Conservation (phyloP, 2,329 filamentous ascomycete species). For the Penicillium psychrosexuale region DNA sequence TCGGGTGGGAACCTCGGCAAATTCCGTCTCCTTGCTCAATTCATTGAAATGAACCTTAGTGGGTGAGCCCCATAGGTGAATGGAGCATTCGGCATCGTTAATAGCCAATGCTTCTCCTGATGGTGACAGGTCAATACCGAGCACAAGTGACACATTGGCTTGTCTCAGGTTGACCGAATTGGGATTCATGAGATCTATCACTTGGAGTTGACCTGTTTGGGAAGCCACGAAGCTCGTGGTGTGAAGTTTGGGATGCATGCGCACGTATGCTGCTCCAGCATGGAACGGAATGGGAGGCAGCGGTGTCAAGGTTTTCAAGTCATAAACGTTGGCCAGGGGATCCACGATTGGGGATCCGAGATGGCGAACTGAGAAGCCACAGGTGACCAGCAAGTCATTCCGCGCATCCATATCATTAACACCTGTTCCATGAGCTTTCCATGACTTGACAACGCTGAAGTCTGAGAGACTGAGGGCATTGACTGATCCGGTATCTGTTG, state of each 20-base stretch:
- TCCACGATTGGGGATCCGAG: conserved; percentile 79
- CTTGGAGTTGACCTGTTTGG: conserved; percentile 87
- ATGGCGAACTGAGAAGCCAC: conserved; percentile 84
- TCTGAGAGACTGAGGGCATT: conserved; percentile 79
- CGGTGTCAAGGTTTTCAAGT: conserved; percentile 83
- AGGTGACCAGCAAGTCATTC: conserved; percentile 92
- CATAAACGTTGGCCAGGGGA: conserved; percentile 91
- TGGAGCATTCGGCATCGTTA: conserved; percentile 71
- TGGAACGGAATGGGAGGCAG: conserved; percentile 90
- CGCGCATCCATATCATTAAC: conserved; percentile 98
- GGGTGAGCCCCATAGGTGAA: conserved; percentile 86
- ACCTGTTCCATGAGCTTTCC: conserved; percentile 82
- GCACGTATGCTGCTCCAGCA: conserved; percentile 86
- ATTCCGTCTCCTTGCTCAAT: conserved; percentile 72
- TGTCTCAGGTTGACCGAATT: conserved; percentile 83
- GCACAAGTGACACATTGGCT: conserved; percentile 73
- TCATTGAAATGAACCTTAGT: conserved; percentile 84
- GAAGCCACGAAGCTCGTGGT: conserved; percentile 94
- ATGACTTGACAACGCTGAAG: conserved; percentile 76
- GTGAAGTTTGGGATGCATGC: conserved; percentile 93
- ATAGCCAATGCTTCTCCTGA: conserved; percentile 83
- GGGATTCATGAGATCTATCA: conserved; percentile 92
- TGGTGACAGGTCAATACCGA: conserved; percentile 78
- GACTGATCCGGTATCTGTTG: conserved; percentile 75
- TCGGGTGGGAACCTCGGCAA: conserved; percentile 65